phyloP scores from a whole-genome alignment of 345 rosid species.

The Balakata baccata region DNA sequence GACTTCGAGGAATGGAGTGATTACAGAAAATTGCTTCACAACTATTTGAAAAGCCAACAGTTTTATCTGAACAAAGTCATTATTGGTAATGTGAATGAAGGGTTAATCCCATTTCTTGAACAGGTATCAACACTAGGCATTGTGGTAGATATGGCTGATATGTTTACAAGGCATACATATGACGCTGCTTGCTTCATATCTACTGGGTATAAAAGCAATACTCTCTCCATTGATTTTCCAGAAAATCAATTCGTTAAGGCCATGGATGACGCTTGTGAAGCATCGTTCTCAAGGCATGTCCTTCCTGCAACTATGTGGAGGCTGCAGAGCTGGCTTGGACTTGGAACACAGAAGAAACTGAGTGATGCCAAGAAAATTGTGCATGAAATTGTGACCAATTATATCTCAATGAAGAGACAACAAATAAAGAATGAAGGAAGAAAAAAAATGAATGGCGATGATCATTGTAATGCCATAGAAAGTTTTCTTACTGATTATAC shows the following conservation, averaged over 20 bases:
- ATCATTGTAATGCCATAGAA: conserved; percentile 19
- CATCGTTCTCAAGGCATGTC: not conserved
- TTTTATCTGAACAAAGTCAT: not conserved
- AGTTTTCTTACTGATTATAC: conserved; percentile 22
- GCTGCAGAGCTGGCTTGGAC: not conserved
- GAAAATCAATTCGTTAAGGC: not conserved
- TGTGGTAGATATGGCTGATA: not conserved
- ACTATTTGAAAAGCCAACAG: not conserved
- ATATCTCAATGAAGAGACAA: conserved; percentile 37
- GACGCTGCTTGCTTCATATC: not conserved
- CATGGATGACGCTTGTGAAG: not conserved
- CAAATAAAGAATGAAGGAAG: conserved; percentile 3
- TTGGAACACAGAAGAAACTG: not conserved
- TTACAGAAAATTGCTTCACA: not conserved
- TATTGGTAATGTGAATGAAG: not conserved
- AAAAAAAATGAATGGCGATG: not conserved
- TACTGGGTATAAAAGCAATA: not conserved
- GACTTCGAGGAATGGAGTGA: not conserved
- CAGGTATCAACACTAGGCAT: not conserved
- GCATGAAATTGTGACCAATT: conserved; percentile 9
- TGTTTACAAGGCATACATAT: not conserved
- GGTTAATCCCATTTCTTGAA: not conserved
- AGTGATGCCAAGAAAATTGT: not conserved
- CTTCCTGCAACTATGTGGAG: not conserved
- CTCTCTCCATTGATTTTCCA: not conserved